Evolutionary conservation across 495 filamentous ascomycete species (phyloP), one percentile per base, ranked within the genome.

Genomic region (Talaromyces ruber): DNA sequence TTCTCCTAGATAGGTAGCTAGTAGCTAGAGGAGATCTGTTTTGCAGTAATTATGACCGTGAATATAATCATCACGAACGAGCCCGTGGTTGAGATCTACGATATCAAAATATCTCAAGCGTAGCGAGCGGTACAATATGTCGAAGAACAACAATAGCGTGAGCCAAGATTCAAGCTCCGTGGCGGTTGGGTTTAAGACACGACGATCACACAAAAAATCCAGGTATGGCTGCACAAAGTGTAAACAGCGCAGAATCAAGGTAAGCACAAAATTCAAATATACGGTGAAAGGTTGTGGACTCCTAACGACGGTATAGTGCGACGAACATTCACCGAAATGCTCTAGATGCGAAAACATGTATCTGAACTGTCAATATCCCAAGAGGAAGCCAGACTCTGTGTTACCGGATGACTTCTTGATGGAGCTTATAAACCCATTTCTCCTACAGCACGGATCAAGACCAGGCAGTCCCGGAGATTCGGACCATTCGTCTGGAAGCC

Each of bases 161-260:
- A 32, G 29, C 34, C 18, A 21, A 45, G 25, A 6, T 39, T 25
- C 57, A 34, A 56, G 26, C 12, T 52, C 62, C n/a, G 62, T 64
- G 34, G 39, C 51, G 51, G 24, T 14, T 26, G 66, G 58, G 26
- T 66, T 64, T 24, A 72, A 66, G 43, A 58, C 73, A 12, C 64
- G 69, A 22, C 64, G 65, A 60, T 57, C 65, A 57, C 74, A 76
- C 63, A 68, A 65, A 64, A 76, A 76, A 63, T 76, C 72, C 3
- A 65, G 71, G 47, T 70, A 66, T 61, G 72, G 74, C 8, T 75
- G 72, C 54, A 52, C 69, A 4, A 69, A 67, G 62, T 76, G 74
- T 54, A 75, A 75, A 59, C 66, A 73, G 25, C 72, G 71, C 39
- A 65, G 69, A 56, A 70, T 72, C 25, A 76, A 76, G 69, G 73